Evolutionary conservation across 2,329 filamentous ascomycete species (phyloP).

Genomic region (Phialocephala subalpina): DNA sequence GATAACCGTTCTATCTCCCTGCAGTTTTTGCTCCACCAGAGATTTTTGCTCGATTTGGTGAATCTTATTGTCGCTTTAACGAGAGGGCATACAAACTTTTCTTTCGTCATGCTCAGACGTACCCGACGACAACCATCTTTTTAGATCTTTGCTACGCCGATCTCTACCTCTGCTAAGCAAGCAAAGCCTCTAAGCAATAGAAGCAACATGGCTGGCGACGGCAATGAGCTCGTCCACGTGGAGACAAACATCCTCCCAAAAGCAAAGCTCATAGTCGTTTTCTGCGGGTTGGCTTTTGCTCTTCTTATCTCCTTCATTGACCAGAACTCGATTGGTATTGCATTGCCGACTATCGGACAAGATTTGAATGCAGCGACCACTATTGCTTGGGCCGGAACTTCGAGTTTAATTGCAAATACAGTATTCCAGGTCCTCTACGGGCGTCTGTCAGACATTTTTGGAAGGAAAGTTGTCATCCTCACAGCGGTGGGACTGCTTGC

Average conservation of each 20-base stretch:
- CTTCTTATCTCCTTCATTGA: conserved; percentile 60
- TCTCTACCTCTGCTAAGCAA: background rate
- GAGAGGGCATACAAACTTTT: background rate
- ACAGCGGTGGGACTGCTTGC: conserved; percentile 59
- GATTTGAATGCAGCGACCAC: conserved; percentile 54
- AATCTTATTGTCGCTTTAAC: background rate
- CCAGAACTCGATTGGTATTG: conserved; percentile 46
- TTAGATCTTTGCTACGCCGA: background rate
- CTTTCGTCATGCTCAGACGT: background rate
- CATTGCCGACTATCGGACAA: conserved; percentile 59
- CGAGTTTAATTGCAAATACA: conserved; percentile 63
- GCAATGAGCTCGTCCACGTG: conserved; percentile 45
- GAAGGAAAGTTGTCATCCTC: conserved; percentile 65
- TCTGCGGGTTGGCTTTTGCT: conserved; percentile 58
- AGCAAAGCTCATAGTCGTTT: conserved; percentile 57
- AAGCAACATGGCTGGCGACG: conserved; percentile 33
- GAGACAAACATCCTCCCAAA: conserved; percentile 65
- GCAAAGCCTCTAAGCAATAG: conserved; percentile 10
- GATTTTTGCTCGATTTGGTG: conserved; percentile 9
- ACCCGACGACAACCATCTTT: background rate
- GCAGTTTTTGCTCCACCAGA: background rate
- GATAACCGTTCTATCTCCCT: conserved; percentile 16
- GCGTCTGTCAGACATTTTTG: conserved; percentile 66
- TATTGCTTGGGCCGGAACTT: conserved; percentile 63
- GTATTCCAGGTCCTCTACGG: conserved; percentile 72